These are phyloP conservation scores for Cornus controversa DNA, from an alignment of 148 eudicot species.

Conservation along the genomic window DNA sequence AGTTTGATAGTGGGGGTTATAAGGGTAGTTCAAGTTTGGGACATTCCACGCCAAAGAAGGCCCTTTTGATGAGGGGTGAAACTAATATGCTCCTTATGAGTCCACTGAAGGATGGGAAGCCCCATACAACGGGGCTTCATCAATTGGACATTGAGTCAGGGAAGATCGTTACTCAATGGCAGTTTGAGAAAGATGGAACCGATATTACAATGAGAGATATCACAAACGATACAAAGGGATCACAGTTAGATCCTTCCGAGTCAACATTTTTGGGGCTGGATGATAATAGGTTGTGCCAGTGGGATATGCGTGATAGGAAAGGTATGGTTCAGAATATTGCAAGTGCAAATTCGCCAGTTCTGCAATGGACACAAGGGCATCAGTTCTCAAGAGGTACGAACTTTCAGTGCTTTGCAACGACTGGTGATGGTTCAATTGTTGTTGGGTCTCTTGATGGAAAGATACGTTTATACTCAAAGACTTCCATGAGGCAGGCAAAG, in stretches of 20 bases:
- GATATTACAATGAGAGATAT: constrained; percentile 90
- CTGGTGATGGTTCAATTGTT: constrained; percentile 97
- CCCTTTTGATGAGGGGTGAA: constrained; percentile 84
- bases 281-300: constrained; percentile 81
- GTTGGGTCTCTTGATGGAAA: constrained; percentile 98
- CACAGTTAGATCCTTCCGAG: constrained; percentile 86
- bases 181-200: constrained; percentile 85
- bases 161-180: constrained; percentile 88
- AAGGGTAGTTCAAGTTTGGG: constrained; percentile 23
- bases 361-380: constrained; percentile 94
- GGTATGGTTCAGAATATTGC: constrained; percentile 77
- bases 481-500: constrained; percentile 94
- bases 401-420: constrained; percentile 90
- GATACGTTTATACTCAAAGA: constrained; percentile 81
- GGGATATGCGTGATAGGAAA: constrained; percentile 92
- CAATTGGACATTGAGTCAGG: constrained; percentile 95
- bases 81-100: constrained; percentile 93
- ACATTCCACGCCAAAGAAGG: constrained; percentile 67
- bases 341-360: constrained; percentile 50
- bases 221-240: constrained; percentile 71
- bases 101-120: constrained; percentile 69
- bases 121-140: constrained; percentile 65
- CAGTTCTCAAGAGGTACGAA: constrained; percentile 89
- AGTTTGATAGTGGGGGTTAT: constrained; percentile 40
- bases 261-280: constrained; percentile 93